Conservation (phyloP, 2,329 filamentous ascomycete genomes). For the Bipolaris bicolor region DNA sequence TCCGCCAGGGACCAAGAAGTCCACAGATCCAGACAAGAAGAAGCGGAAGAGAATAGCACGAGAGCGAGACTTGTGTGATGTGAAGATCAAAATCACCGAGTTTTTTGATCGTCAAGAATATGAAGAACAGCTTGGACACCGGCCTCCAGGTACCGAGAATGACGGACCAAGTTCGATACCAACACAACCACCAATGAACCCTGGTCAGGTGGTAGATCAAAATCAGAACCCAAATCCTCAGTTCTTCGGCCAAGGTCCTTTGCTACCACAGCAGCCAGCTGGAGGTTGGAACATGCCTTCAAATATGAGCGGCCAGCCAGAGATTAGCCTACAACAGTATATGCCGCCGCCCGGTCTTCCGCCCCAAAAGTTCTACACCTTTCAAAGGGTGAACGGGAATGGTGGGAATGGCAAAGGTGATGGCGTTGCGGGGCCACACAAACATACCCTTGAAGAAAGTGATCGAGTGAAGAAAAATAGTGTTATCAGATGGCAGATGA, state of each 20-base stretch:
- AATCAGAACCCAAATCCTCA: slow-evolving; percentile 17
- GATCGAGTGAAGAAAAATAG: slow-evolving; percentile 84
- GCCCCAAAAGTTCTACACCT: slow-evolving; percentile 63
- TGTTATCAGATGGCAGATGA: slow-evolving; percentile 69
- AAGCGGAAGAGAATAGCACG: slow-evolving; percentile 78
- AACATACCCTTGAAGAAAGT: slow-evolving; percentile 73
- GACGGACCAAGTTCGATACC: slow-evolving; percentile 15
- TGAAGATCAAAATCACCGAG: slow-evolving; percentile 86
- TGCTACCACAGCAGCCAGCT: slow-evolving; percentile 23
- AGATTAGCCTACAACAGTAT: slow-evolving; percentile 25
- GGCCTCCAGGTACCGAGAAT: slow-evolving; percentile 28
- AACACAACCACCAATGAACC: slow-evolving; percentile 7
- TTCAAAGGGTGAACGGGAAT: slow-evolving; percentile 79
- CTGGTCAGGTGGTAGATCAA: slow-evolving; percentile 11
- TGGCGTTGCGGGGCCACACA: slow-evolving; percentile 73
- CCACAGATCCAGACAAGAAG: slow-evolving; percentile 80
- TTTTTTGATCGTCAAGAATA: slow-evolving; percentile 66
- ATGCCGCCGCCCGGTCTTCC: slow-evolving; percentile 12
- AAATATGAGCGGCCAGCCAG: slow-evolving; percentile 20
- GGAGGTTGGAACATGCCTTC: slow-evolving; percentile 34
- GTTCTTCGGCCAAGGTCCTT: slow-evolving; percentile 32
- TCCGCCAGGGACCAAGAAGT: slow-evolving; percentile 78
- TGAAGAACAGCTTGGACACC: slow-evolving; percentile 41
- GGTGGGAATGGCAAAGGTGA: slow-evolving; percentile 75
- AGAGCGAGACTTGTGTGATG: slow-evolving; percentile 79